Percentiles rank a stretch among this genome's conserved stretches.
Evolutionary conservation across 2,329 filamentous ascomycete genomes (phyloP).

Genomic region (Alternaria solani): DNA sequence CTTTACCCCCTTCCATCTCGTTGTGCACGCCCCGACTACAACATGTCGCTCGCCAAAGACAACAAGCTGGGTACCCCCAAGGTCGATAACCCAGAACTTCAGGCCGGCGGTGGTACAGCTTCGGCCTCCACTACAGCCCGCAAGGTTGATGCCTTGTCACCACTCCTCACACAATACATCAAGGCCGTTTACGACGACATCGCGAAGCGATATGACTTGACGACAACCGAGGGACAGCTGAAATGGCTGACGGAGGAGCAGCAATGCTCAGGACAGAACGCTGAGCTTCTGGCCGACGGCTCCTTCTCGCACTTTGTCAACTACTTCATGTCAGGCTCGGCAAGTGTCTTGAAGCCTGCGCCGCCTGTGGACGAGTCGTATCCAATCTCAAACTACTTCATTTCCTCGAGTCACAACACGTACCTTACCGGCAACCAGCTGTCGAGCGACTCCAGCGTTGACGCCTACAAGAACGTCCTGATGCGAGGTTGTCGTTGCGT

Average conservation of each 20-base stretch:
- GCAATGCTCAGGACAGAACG: constrained; percentile 31
- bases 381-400: constrained; percentile 88
- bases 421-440: constrained; percentile 89
- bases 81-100: constrained; percentile 44
- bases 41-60: constrained; percentile 35
- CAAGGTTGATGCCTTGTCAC: constrained; percentile 41
- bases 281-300: constrained; percentile 38
- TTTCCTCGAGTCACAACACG: constrained; percentile 94
- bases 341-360: constrained; percentile 56
- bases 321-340: constrained; percentile 58
- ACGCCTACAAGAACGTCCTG: constrained; percentile 80
- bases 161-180: constrained; percentile 39
- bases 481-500: constrained; percentile 84
- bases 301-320: constrained; percentile 46
- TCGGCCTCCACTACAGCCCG: constrained; percentile 38
- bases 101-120: constrained; percentile 50
- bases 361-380: constrained; percentile 65
- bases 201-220: constrained; percentile 40
- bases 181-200: constrained; percentile 41
- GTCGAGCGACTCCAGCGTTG: constrained; percentile 76
- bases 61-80: constrained; percentile 44
- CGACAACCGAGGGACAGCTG: constrained; percentile 39
- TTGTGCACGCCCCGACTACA: background rate
- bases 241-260: constrained; percentile 47
- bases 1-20: background rate